Evolutionary conservation across 1,284 basidiomycete genomes (phyloP).

Genomic region (Apiotrichum montevideense): DNA sequence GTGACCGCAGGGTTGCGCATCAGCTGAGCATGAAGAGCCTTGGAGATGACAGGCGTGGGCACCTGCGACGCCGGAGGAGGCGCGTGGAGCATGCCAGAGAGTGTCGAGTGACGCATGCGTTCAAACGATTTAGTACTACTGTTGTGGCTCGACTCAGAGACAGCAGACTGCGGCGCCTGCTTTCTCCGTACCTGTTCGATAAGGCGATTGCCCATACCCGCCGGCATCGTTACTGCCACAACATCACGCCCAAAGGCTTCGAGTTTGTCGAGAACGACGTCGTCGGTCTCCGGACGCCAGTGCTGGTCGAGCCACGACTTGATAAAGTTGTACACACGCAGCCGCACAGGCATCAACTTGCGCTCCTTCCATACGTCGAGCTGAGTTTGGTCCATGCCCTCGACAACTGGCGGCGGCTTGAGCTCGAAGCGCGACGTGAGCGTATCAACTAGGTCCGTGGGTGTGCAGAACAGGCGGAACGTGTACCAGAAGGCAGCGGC

Average conservation of each 20-base stretch:
- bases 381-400: conserved; percentile 51
- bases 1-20: conserved; percentile 48
- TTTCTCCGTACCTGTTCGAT: conserved; percentile 30
- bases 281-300: conserved; percentile 68
- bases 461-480: conserved; percentile 86
- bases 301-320: conserved; percentile 88
- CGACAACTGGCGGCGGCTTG: conserved; percentile 37
- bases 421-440: conserved; percentile 79
- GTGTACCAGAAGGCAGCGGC: conserved; percentile 88
- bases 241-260: conserved; percentile 43
- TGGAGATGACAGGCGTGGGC: conserved; percentile 69
- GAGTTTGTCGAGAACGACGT: conserved; percentile 43
- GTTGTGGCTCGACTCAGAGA: conserved; percentile 2
- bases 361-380: conserved; percentile 69
- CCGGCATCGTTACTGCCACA: conserved; percentile 31
- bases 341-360: conserved; percentile 79
- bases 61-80: conserved; percentile 11
- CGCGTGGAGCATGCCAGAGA: conserved; percentile 5
- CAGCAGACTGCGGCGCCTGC: conserved; percentile 13
- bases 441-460: conserved; percentile 65
- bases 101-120: conserved; percentile 9
- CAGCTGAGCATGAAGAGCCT: conserved; percentile 59
- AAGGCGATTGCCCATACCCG: conserved; percentile 32
- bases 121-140: conserved; percentile 8
- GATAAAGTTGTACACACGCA: conserved; percentile 85